phyloP scores from a whole-genome alignment of 371 early-diverging fungal species.

The Globomyces sp. region DNA sequence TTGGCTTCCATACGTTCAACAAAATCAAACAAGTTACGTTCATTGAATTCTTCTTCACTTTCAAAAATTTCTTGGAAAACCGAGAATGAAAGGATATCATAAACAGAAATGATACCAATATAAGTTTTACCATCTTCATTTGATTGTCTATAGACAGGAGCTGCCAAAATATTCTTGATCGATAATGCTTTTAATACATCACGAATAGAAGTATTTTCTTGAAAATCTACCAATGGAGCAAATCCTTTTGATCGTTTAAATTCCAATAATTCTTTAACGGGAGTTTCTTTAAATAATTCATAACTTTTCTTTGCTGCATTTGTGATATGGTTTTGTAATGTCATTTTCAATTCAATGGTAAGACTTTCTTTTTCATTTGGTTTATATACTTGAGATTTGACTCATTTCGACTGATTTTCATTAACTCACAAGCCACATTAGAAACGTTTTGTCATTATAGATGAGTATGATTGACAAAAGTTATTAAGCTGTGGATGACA shows the following conservation, averaged over 20 bases:
- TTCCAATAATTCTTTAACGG: neutral
- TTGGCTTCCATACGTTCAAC: conserved; percentile 26
- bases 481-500: no score
- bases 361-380: neutral
- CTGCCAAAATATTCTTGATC: conserved; percentile 36
- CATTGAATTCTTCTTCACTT: conserved; percentile 23
- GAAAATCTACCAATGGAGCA: conserved; percentile 17
- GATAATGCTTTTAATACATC: conserved; percentile 31
- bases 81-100: conserved; percentile 32
- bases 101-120: conserved; percentile 35
- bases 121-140: conserved; percentile 13
- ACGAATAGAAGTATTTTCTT: conserved; percentile 32
- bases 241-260: conserved; percentile 2
- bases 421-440: no score
- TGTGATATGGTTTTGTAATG: neutral
- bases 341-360: no score
- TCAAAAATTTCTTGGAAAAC: conserved; percentile 50
- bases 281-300: neutral
- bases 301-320: conserved; percentile 6
- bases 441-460: no score
- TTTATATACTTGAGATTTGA: no score
- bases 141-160: conserved; percentile 32
- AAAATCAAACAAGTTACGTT: conserved; percentile 30
- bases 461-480: no score
- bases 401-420: no score